Conservation (phyloP, 768 basidiomycete genomes). For the Agaricus subrufescens region DNA sequence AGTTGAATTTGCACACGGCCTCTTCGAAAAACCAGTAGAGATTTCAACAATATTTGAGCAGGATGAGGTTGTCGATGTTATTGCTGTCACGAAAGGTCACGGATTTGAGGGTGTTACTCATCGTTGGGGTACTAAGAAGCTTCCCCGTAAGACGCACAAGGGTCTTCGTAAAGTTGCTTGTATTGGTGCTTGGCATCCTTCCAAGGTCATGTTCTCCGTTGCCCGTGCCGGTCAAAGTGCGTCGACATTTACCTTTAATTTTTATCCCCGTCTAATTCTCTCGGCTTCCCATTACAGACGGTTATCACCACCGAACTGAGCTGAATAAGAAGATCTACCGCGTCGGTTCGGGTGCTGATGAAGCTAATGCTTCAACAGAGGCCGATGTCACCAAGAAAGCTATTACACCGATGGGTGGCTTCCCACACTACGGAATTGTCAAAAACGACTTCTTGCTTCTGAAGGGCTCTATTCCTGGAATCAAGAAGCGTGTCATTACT, state of each 20-base stretch:
- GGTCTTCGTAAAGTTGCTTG: conserved; percentile 99
- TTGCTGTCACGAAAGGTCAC: conserved; percentile 98
- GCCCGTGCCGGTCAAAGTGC: conserved; percentile 99
- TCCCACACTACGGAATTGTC: conserved; percentile 98
- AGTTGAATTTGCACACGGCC: conserved; percentile 88
- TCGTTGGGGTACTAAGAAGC: conserved; percentile 99
- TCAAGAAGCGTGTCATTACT: conserved; percentile 97
- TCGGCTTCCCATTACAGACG: conserved; percentile 45
- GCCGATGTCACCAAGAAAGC: conserved; percentile 90
- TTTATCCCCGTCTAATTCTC: neutral
- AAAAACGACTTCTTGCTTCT: conserved; percentile 98
- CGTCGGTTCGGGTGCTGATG: conserved; percentile 75
- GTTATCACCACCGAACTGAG: conserved; percentile 95
- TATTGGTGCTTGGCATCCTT: conserved; percentile 98
- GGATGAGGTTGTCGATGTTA: conserved; percentile 94
- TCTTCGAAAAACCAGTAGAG: conserved; percentile 97
- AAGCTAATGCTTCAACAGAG: conserved; percentile 87
- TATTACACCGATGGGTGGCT: conserved; percentile 98
- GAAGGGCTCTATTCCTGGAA: conserved; percentile 94
- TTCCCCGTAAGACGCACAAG: conserved; percentile 98
- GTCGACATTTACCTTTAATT: conserved; percentile 24
- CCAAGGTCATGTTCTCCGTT: conserved; percentile 99
- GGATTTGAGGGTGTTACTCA: conserved; percentile 99
- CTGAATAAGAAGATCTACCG: conserved; percentile 99
- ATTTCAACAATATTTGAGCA: conserved; percentile 87